Percentiles rank a stretch among this genome's conserved stretches.
Conservation (phyloP, 768 basidiomycete genomes). For the Leccinum aurantiacum region DNA sequence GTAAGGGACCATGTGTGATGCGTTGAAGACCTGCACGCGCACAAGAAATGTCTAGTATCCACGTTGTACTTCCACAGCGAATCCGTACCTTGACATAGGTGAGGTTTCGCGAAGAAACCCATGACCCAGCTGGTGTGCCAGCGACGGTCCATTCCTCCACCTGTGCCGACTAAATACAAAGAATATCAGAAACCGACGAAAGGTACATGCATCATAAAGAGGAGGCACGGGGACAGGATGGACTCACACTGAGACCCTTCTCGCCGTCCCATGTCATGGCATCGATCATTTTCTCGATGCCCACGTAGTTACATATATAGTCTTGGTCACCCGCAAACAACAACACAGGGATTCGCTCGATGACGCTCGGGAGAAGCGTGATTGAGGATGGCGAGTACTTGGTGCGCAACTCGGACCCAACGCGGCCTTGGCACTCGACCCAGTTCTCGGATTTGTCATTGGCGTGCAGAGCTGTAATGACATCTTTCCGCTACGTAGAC, state of each 20-base stretch:
- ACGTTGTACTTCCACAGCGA: neutral
- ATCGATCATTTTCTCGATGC: slow-evolving; percentile 83
- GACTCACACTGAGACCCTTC: slow-evolving; percentile 77
- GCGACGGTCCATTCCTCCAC: slow-evolving; percentile 77
- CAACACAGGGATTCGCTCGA: slow-evolving; percentile 80
- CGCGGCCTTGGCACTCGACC: slow-evolving; percentile 78
- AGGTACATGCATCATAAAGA: neutral
- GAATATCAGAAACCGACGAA: slow-evolving; percentile 2
- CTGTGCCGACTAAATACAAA: slow-evolving; percentile 51
- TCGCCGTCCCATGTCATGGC: slow-evolving; percentile 83
- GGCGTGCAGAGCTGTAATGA: slow-evolving; percentile 83
- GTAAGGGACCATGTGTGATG: slow-evolving; percentile 94
- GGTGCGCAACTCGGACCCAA: slow-evolving; percentile 62
- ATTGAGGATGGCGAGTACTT: slow-evolving; percentile 65
- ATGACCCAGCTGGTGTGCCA: slow-evolving; percentile 78
- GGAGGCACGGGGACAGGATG: neutral
- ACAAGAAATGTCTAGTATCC: neutral
- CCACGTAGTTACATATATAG: slow-evolving; percentile 94
- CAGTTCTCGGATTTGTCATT: slow-evolving; percentile 71
- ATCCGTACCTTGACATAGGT: slow-evolving; percentile 82
- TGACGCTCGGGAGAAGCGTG: slow-evolving; percentile 71
- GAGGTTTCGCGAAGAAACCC: slow-evolving; percentile 86
- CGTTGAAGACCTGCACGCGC: slow-evolving; percentile 70
- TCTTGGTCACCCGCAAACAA: slow-evolving; percentile 96
- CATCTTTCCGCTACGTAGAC: slow-evolving; percentile 65